Percentiles rank a stretch among this genome's conserved stretches.
Evolutionary conservation across 2,329 filamentous ascomycete genomes (phyloP).

Genomic region (Monosporascus cannonballus): DNA sequence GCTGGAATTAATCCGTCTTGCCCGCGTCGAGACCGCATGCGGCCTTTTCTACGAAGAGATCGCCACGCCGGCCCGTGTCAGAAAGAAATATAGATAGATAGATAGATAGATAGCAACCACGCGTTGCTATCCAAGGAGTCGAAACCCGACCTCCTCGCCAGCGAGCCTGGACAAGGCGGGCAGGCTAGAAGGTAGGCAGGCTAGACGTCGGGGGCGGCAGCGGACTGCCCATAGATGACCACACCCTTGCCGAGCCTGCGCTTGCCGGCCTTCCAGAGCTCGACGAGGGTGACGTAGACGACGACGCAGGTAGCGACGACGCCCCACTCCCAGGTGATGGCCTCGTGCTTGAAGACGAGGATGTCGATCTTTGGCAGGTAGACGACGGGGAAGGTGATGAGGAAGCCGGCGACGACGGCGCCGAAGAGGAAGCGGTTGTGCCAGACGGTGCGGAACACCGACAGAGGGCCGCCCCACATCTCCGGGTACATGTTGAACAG

Average conservation of each 20-base stretch:
- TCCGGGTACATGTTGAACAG: constrained; percentile 61
- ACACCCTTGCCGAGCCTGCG: constrained; percentile 30
- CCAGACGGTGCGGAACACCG: constrained; percentile 56
- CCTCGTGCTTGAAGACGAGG: constrained; percentile 62
- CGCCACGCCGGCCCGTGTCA: neutral
- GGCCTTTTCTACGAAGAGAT: neutral
- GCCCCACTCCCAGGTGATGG: constrained; percentile 67
- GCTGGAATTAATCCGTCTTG: neutral
- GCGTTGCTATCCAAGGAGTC: neutral
- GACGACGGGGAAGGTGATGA: constrained; percentile 55
- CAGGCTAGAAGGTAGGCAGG: neutral
- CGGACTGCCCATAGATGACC: constrained; percentile 1
- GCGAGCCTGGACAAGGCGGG: neutral
- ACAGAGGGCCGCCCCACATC: constrained; percentile 40
- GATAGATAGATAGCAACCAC: neutral
- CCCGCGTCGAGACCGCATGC: neutral
- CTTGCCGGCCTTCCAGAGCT: constrained; percentile 66
- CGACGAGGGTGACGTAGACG: constrained; percentile 57
- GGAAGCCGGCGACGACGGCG: constrained; percentile 54
- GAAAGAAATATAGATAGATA: neutral
- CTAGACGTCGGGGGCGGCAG: neutral
- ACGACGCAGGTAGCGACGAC: constrained; percentile 55
- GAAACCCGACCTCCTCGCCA: neutral
- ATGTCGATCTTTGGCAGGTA: constrained; percentile 64
- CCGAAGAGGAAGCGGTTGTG: constrained; percentile 63